Percentiles rank a stretch among this genome's conserved stretches.
Evolutionary conservation across 805 yeast species (phyloP).

Genomic region (Wickerhamiella brachini): DNA sequence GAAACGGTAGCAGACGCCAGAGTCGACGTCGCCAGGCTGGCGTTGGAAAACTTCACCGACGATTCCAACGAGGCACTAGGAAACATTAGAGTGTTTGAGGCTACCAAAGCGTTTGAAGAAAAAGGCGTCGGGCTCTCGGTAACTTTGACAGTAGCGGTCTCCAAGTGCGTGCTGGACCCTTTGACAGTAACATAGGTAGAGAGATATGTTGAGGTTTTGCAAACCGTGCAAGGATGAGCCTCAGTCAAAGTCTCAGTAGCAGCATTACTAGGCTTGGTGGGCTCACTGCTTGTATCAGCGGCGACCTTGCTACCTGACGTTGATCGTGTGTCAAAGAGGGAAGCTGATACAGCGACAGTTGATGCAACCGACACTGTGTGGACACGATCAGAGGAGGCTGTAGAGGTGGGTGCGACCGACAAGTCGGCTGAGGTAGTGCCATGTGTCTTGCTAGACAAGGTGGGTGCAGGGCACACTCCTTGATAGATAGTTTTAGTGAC

Average conservation of each 20-base stretch:
- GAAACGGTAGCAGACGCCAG: too few relatives aligned
- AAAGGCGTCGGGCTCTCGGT: neutral
- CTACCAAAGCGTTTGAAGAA: neutral
- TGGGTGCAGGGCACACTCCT: slow-evolving; percentile 5
- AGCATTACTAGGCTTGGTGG: slow-evolving; percentile 2
- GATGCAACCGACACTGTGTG: neutral
- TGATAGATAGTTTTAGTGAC: slow-evolving; percentile 13
- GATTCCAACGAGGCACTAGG: neutral
- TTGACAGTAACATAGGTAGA: neutral
- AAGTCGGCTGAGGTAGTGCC: neutral
- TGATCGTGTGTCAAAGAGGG: too few relatives aligned
- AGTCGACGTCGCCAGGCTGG: too few relatives aligned
- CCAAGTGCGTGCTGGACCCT: neutral
- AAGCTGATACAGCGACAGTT: neutral
- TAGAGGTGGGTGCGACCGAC: neutral
- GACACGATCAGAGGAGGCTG: slow-evolving; percentile 1
- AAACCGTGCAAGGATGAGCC: neutral
- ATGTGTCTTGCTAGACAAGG: neutral
- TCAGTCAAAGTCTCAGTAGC: neutral
- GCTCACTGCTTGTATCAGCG: neutral
- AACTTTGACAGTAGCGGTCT: neutral
- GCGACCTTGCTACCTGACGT: neutral
- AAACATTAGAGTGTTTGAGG: neutral
- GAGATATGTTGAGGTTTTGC: neutral
- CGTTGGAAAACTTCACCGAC: too few relatives aligned